Evolutionary conservation across 139 green algal species (phyloP), one percentile per base, ranked within the genome.

Genomic region (Auxenochlorella protothecoides): DNA sequence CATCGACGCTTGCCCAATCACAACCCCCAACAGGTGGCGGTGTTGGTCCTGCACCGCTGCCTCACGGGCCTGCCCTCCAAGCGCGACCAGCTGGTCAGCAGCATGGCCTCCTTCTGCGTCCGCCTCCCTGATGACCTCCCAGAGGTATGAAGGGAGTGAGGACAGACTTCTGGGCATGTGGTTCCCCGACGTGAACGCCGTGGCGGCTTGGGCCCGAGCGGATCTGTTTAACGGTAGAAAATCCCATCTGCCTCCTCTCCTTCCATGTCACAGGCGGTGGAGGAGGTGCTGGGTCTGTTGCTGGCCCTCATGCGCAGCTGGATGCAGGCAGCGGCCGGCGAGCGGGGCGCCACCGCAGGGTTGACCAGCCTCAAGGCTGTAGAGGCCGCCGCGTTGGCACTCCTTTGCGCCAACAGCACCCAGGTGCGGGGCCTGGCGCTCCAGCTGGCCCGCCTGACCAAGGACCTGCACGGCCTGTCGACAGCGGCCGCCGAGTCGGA

Each of bases 71-170:
- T 85, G 65, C 90, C 90, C 0, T 63, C 68, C 12, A 68, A 85
- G 71, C 87, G 91, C 55, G 87, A 88, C 69, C 15, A 60, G 7
- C 55, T 94, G 53, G 59, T 96, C 44, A 64, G 72, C 10, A 77
- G 80, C 7, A 71, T 90, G 72, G 84, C 85, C 5, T 66, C 71
- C 6, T 87, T 87, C 63, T 54, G 80, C 13, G 66, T 75, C 2
- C 60, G 74, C 5, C 77, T 94, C 3, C 79, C 85, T 7, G 88
- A 96, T 59, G 90, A 96, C 4, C 79, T 77, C 6, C 70, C 78
- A 4, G 76, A 87, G 69, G 83, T 96, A 44, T 44, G 27, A 44
- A 44, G 27, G 27, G 27, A 1, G 27, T 44, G 27, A 44, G 27
- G 27, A 44, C 27, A 44, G 27, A 44, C 27, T 44, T 44, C 27